phyloP scores from a whole-genome alignment of 208 protist species.

The Trypanosoma platydactyli region DNA sequence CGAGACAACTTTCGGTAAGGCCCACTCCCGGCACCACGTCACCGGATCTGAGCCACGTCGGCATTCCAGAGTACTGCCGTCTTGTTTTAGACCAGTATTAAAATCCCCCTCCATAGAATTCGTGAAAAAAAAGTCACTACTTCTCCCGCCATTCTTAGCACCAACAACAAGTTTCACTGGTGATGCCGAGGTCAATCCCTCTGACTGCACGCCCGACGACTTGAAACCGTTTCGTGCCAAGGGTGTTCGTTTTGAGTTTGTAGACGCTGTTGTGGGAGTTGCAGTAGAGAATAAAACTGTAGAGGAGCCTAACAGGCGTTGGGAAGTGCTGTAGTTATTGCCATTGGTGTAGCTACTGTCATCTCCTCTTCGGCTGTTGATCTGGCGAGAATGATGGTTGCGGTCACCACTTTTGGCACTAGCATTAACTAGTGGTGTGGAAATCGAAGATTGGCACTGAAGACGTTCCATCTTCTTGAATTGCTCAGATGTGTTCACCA shows the following conservation, averaged over 20 bases:
- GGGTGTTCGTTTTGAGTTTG: too few relatives aligned
- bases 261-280: too few relatives aligned
- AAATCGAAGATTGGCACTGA: not conserved
- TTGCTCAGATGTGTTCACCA: constrained; percentile 40
- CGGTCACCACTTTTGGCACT: not conserved
- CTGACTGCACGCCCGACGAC: too few relatives aligned
- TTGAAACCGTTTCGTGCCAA: too few relatives aligned
- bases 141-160: not conserved
- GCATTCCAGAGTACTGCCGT: too few relatives aligned
- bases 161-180: not conserved
- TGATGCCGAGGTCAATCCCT: too few relatives aligned
- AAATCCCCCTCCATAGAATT: too few relatives aligned
- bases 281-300: too few relatives aligned
- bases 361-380: not conserved
- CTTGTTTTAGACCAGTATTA: too few relatives aligned
- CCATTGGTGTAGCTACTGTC: too few relatives aligned
- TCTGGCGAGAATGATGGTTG: not conserved
- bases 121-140: not conserved
- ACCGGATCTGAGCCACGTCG: constrained; percentile 5
- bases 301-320: too few relatives aligned
- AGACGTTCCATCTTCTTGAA: constrained; percentile 17
- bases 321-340: too few relatives aligned
- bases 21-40: not conserved
- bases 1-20: not conserved
- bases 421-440: not conserved